Evolutionary conservation across 257 asterid species (phyloP).

Genomic region (Solanum sitiens): DNA sequence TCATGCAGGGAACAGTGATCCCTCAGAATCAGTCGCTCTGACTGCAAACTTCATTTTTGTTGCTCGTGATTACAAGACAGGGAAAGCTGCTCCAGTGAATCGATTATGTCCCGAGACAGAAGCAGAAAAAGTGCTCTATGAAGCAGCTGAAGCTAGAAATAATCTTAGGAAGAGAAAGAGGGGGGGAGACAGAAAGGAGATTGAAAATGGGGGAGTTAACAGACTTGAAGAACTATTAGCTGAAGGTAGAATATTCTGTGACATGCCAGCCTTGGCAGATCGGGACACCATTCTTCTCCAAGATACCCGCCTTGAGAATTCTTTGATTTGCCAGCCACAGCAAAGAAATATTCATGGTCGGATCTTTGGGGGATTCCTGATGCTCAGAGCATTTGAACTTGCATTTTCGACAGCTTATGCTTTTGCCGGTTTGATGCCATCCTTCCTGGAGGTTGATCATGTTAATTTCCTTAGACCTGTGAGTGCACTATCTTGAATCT

Average conservation of each 20-base stretch:
- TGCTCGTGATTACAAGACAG: slow-evolving; percentile 89
- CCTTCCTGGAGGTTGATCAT: slow-evolving; percentile 87
- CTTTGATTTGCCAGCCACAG: slow-evolving; percentile 96
- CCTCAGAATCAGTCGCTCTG: slow-evolving; percentile 53
- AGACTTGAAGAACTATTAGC: slow-evolving; percentile 52
- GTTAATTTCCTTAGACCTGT: slow-evolving; percentile 93
- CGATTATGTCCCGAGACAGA: slow-evolving; percentile 62
- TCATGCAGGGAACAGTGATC: slow-evolving; percentile 30
- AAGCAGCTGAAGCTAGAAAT: slow-evolving; percentile 74
- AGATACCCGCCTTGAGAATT: slow-evolving; percentile 84
- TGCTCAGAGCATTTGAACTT: slow-evolving; percentile 85
- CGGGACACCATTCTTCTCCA: slow-evolving; percentile 88
- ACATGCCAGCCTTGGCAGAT: slow-evolving; percentile 97
- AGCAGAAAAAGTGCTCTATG: slow-evolving; percentile 53
- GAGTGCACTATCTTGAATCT: slow-evolving; percentile 7
- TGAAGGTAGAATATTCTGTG: slow-evolving; percentile 88
- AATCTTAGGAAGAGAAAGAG: slow-evolving; percentile 55
- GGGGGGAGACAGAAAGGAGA: slow-evolving; percentile 26
- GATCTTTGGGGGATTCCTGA: slow-evolving; percentile 90
- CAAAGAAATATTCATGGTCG: slow-evolving; percentile 96
- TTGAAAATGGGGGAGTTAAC: slow-evolving; percentile 48
- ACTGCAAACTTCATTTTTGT: slow-evolving; percentile 93
- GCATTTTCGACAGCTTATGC: slow-evolving; percentile 86
- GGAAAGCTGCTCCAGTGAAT: slow-evolving; percentile 80
- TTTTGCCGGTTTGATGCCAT: slow-evolving; percentile 96